Evolutionary conservation across 345 rosid genomes (phyloP), one percentile per base, ranked within the genome.

Genomic region (Adansonia digitata): DNA sequence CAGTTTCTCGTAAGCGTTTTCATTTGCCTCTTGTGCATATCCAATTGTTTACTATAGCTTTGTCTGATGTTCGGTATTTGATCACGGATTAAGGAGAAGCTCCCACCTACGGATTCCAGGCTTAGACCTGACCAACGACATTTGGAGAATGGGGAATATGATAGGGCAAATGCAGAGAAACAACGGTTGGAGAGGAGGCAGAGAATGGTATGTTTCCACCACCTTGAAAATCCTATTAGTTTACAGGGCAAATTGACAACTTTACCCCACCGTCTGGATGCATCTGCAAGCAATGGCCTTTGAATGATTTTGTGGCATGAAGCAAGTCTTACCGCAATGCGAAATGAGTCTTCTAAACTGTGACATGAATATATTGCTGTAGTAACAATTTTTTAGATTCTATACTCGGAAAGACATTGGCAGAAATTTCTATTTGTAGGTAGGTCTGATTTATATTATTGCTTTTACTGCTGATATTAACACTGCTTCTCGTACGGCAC

Each of bases 111-210:
- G 71, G 98, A 95, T 83, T 95, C 97, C 45, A 87, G 98, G 82
- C 94, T 95, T 18, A 81, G 99, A 79, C 99, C 99, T 72, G 98
- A 95, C 83, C 99, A 95, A 80, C 84, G 97, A 29, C 94, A 90
- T 84, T 83, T 93, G 75, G 99, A 95, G 89, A 93, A 95, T 42
- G 99, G 99, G 48, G 99, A 95, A 80, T 95, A 93, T 82, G 98
- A 91, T 77, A 90, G 85, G 86, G 98, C 98, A 62, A 93, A 95
- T 75, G 85, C 79, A 9, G 99, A 93, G 88, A 95, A 95, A 75
- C 98, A 90, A 57, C 87, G 99, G 51, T 72, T 95, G 78, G 98
- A 95, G 86, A 84, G 81, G 86, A 85, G 99, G 79, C 99, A 95
- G 77, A 91, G 98, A 87, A 86, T 93, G 96, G 99, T 91, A 93